Percentiles rank a stretch among this genome's conserved stretches.
Conservation (phyloP, 129 eudicot species). For the Arctium minus region DNA sequence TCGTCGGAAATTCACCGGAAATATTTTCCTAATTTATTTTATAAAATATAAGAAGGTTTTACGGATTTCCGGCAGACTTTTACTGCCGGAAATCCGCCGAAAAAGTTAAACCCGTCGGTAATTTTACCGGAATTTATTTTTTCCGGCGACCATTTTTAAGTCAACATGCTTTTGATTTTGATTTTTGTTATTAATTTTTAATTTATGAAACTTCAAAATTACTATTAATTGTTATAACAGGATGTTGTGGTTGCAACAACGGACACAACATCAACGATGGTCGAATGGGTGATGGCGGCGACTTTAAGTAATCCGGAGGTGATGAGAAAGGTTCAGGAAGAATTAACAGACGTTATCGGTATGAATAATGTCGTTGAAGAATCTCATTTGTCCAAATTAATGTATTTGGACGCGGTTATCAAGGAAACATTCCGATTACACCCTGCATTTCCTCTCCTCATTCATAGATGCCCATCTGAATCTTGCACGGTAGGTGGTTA, state of each 20-base stretch:
- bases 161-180: too few species aligned
- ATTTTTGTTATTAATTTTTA: background rate
- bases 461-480: conserved; percentile 28
- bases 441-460: conserved; percentile 33
- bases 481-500: conserved; percentile 35
- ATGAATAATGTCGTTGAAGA: conserved; percentile 32
- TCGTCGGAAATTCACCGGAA: too few species aligned
- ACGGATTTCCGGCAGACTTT: too few species aligned
- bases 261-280: conserved; percentile 38
- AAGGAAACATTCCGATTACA: conserved; percentile 45
- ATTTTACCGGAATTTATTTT: too few species aligned
- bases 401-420: conserved; percentile 36
- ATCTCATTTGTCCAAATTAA: conserved; percentile 29
- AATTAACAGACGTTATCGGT: conserved; percentile 34
- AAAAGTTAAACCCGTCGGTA: too few species aligned
- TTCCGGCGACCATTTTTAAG: too few species aligned
- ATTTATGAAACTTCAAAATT: background rate
- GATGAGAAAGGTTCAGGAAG: conserved; percentile 28
- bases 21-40: too few species aligned
- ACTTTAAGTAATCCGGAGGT: conserved; percentile 23
- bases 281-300: conserved; percentile 44
- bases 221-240: conserved; percentile 6
- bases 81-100: too few species aligned
- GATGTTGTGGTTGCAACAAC: conserved; percentile 30
- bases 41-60: too few species aligned